These are phyloP conservation scores for Colletotrichum sp. DNA, from an alignment of 2,329 filamentous ascomycete species.

Conservation along the genomic window DNA sequence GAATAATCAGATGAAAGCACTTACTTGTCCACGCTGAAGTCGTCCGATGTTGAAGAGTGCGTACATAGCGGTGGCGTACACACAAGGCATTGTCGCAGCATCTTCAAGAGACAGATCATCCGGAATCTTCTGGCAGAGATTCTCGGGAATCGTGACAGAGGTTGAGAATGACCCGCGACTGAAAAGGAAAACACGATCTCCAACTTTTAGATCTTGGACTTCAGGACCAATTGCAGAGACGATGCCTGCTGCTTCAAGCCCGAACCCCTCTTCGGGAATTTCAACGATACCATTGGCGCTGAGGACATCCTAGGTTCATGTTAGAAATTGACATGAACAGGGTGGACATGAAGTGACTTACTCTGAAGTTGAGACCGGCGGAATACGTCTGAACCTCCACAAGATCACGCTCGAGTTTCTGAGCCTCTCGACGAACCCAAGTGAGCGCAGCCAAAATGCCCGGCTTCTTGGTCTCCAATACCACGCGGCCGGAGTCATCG, in stretches of 20 bases:
- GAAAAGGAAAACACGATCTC: conserved; percentile 33
- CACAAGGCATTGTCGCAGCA: conserved; percentile 32
- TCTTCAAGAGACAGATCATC: conserved; percentile 27
- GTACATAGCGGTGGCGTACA: conserved; percentile 33
- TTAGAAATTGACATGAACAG: neutral
- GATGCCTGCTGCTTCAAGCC: neutral
- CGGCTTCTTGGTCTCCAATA: neutral
- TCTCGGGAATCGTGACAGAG: neutral
- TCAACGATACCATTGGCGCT: neutral
- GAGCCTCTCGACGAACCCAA: neutral
- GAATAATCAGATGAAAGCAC: rapidly evolving
- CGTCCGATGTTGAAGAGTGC: conserved; percentile 17
- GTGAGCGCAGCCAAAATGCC: neutral
- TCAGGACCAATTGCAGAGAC: neutral
- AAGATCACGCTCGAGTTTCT: neutral
- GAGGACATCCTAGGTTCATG: neutral
- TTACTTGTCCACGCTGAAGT: conserved; percentile 26
- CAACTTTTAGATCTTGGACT: neutral
- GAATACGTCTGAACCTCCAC: conserved; percentile 13
- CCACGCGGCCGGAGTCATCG: neutral
- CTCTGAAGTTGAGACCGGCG: conserved; percentile 21
- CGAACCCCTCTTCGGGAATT: neutral
- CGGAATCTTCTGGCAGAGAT: conserved; percentile 27
- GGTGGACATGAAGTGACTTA: neutral
- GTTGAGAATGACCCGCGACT: neutral